Conservation (phyloP, 2,329 filamentous ascomycete species). For the Epichloe sp. region DNA sequence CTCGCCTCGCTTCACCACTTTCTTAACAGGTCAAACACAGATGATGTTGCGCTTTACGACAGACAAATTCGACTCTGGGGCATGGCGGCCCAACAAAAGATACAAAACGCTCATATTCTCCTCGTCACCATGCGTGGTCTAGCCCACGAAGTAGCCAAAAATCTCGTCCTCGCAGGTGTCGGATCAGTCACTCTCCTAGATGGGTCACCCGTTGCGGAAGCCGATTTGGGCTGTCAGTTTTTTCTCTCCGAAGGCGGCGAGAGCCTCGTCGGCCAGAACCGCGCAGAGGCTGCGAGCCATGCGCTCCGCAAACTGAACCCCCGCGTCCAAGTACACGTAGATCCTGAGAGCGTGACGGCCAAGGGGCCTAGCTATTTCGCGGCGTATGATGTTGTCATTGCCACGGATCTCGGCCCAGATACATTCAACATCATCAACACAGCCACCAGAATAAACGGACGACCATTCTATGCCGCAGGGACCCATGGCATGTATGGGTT, state of each 20-base stretch:
- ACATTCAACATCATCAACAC: constrained; percentile 73
- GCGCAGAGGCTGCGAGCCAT: constrained; percentile 67
- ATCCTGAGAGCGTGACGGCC: constrained; percentile 51
- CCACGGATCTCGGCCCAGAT: constrained; percentile 70
- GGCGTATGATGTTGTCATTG: constrained; percentile 74
- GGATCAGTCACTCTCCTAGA: constrained; percentile 83
- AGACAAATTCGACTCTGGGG: constrained; percentile 96
- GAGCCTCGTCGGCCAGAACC: constrained; percentile 63
- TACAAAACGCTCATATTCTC: constrained; percentile 79
- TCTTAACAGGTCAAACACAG: constrained; percentile 27
- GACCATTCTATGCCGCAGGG: constrained; percentile 79
- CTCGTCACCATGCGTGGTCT: constrained; percentile 80
- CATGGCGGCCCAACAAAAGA: constrained; percentile 84
- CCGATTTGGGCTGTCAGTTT: constrained; percentile 73
- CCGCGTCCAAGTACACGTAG: constrained; percentile 62
- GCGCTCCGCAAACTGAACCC: constrained; percentile 80
- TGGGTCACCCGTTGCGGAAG: constrained; percentile 57
- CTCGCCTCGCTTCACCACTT: neutral
- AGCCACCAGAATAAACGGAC: constrained; percentile 62
- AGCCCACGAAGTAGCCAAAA: constrained; percentile 92
- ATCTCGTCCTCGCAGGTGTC: constrained; percentile 86
- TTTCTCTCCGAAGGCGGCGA: constrained; percentile 53
- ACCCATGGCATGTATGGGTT: constrained; percentile 88
- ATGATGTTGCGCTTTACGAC: constrained; percentile 95
- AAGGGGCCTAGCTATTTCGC: constrained; percentile 66